A percentile compares a stretch with the other conserved stretches of the same genome.
These are phyloP conservation scores for Beauveria rudraprayagi DNA, from an alignment of 2,329 filamentous ascomycete species.

Conservation along the genomic window DNA sequence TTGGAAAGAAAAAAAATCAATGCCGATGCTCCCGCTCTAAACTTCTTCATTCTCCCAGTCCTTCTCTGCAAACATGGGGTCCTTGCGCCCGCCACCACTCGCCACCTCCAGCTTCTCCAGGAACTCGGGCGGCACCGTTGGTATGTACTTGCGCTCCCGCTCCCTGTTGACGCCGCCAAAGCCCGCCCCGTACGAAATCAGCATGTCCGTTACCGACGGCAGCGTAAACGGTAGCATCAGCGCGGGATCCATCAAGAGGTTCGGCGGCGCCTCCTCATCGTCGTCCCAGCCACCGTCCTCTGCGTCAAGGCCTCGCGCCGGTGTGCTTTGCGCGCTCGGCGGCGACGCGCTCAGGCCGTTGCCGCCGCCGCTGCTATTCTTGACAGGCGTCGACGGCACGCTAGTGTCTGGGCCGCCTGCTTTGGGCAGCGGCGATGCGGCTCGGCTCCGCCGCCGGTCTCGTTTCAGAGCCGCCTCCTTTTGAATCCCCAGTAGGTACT, in stretches of 20 bases:
- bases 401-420: slow-evolving; percentile 20
- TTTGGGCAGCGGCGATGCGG: slow-evolving; percentile 32
- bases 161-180: slow-evolving; percentile 90
- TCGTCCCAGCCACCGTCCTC: slow-evolving; percentile 38
- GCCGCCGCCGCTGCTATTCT: slow-evolving; percentile 33
- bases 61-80: slow-evolving; percentile 53
- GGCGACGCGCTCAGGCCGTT: slow-evolving; percentile 33
- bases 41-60: slow-evolving; percentile 62
- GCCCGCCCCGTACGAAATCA: slow-evolving; percentile 88
- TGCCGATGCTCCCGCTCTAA: slow-evolving; percentile 16
- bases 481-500: slow-evolving; percentile 75
- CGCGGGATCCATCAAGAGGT: slow-evolving; percentile 78
- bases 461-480: slow-evolving; percentile 57
- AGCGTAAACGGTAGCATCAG: slow-evolving; percentile 92
- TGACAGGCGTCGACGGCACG: slow-evolving; percentile 37
- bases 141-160: slow-evolving; percentile 89
- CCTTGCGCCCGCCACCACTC: slow-evolving; percentile 37
- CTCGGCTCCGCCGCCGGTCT: slow-evolving; percentile 42
- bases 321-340: slow-evolving; percentile 33
- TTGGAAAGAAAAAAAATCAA: neutral
- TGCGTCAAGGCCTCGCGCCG: slow-evolving; percentile 25
- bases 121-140: slow-evolving; percentile 89
- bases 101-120: slow-evolving; percentile 69
- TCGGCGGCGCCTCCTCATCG: slow-evolving; percentile 62
- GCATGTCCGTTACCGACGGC: slow-evolving; percentile 94